Evolutionary conservation across 148 eudicot genomes (phyloP), one percentile per base, ranked within the genome.

Genomic region (Euryodendron excelsum): DNA sequence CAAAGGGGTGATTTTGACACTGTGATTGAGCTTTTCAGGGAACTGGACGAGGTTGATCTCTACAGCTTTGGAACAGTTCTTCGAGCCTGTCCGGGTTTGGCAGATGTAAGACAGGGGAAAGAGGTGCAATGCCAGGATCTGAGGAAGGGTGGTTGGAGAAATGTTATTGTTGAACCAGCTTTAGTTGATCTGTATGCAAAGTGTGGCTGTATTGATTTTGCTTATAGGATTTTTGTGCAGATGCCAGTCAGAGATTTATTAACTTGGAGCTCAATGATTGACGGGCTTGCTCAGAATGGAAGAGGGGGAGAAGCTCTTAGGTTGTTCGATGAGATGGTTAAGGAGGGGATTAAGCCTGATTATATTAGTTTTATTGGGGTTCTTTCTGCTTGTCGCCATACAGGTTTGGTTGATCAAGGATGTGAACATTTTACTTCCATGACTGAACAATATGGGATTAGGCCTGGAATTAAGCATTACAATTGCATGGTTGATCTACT

Each of bases 221-320:
- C 97, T 27, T 75, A 87, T 65, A 89, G 86, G 72, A 74, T 94
- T 36, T 94, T 94, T 77, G 28, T n/a, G 39, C 80, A 76, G 23
- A 94, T 92, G 93, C 79, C 78, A 2, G 76, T 80, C 34, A 89
- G 89, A 77, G 92, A 94, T 82, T 67, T 90, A 85, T 86, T 94
- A 47, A 89, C 93, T 86, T 94, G 97, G 94, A 94, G 92, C 79
- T 87, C 94, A 1, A 92, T 94, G 97, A 90, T 94, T 74, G 79
- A 87, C 74, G 98, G 98, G 27, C 91, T 90, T 36, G 95, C 98
- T 65, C 92, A 92, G 80, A 94, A 94, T 61, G 97, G 98, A 10
- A 87, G 89, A 84, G 95, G 95, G 27, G 48, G 30, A 58, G 92
- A 90, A 84, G 89, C 97, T 73, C 75, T 94, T 69, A 50, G 61